Evolutionary conservation across 2,329 filamentous ascomycete species (phyloP).

Genomic region (Hortaea sp.): DNA sequence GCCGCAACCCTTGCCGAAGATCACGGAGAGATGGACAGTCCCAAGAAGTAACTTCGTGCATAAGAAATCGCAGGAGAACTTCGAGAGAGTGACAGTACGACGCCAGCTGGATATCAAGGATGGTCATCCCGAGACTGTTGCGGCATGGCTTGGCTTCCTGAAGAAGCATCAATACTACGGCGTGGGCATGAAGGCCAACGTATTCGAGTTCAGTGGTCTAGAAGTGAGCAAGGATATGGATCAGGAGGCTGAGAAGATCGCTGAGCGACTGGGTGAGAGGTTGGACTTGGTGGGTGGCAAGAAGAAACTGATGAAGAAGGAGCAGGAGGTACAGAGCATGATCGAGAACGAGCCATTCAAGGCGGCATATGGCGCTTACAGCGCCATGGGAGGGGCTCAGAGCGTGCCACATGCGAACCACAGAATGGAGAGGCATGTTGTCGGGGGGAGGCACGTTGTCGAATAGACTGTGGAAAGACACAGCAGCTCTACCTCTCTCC

Average conservation of each 20-base stretch:
- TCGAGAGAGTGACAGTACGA: conserved; percentile 79
- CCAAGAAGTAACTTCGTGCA: conserved; percentile 81
- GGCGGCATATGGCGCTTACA: conserved; percentile 18
- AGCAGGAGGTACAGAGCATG: conserved; percentile 15
- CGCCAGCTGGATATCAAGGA: conserved; percentile 88
- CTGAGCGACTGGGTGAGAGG: conserved; percentile 18
- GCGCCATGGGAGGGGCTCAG: conserved; percentile 16
- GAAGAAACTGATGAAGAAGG: conserved; percentile 12
- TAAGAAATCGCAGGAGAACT: conserved; percentile 98
- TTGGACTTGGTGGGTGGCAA: conserved; percentile 19
- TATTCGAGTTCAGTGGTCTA: conserved; percentile 71
- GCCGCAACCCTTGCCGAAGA: conserved; percentile 74
- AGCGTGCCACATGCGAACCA: conserved; percentile 9
- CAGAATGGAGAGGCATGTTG: conserved; percentile 4
- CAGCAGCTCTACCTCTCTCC: too few relatives aligned
- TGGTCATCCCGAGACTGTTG: conserved; percentile 77
- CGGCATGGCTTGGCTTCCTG: conserved; percentile 85
- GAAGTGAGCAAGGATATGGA: conserved; percentile 25
- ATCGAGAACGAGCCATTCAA: conserved; percentile 21
- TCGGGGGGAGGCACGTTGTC: background rate
- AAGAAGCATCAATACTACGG: conserved; percentile 88
- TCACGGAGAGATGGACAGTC: conserved; percentile 90
- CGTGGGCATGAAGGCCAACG: conserved; percentile 98
- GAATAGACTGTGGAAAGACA: too few relatives aligned
- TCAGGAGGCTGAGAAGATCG: conserved; percentile 21